Evolutionary conservation across 345 rosid species (phyloP).

Genomic region (Gossypium stocksii): DNA sequence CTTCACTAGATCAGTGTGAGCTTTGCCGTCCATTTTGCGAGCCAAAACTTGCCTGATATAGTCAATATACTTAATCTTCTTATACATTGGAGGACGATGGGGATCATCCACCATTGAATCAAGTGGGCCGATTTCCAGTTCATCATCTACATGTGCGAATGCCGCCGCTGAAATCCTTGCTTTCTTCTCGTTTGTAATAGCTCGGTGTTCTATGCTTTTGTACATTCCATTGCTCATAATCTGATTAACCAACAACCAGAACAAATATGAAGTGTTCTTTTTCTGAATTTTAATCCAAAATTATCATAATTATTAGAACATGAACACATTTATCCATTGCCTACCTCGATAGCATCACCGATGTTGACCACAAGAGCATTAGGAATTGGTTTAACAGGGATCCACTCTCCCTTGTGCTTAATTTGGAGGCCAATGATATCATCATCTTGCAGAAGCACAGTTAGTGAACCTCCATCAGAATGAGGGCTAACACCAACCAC

Average conservation of each 20-base stretch:
- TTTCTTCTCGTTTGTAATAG: not conserved
- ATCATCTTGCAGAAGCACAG: slow-evolving; percentile 1
- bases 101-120: not conserved
- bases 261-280: not conserved
- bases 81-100: not conserved
- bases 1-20: no score
- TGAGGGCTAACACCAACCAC: not conserved
- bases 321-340: no score
- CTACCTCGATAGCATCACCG: not conserved
- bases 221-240: not conserved
- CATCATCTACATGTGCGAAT: not conserved
- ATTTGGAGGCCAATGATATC: not conserved
- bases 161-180: not conserved
- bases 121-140: not conserved
- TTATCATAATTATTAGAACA: not conserved
- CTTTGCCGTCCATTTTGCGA: no score
- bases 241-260: not conserved
- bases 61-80: not conserved
- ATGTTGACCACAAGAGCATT: not conserved
- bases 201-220: slow-evolving; percentile 1
- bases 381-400: slow-evolving; percentile 3
- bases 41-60: no score
- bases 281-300: not conserved
- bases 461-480: not conserved
- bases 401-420: not conserved